phyloP scores from a whole-genome alignment of 1,284 basidiomycete species.

The Ustilago tritici region DNA sequence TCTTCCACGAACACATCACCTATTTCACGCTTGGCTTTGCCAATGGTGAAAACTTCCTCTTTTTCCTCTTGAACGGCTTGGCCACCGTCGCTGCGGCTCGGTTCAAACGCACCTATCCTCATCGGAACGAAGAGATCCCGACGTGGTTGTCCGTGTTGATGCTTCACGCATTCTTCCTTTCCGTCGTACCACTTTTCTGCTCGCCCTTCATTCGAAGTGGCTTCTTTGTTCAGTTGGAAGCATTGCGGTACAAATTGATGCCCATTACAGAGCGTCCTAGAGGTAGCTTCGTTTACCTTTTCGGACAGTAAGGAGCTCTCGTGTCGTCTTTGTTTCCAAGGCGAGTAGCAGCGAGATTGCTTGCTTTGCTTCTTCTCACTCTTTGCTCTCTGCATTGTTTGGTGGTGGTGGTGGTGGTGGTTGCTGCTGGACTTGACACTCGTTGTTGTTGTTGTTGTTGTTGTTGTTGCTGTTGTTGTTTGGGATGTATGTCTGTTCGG shows the following conservation, averaged over 20 bases:
- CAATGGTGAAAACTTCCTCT: slow-evolving; percentile 65
- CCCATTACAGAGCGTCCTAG: slow-evolving; percentile 46
- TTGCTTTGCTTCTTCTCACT: not conserved
- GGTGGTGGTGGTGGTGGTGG: no score
- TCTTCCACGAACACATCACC: slow-evolving; percentile 68
- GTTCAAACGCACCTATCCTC: slow-evolving; percentile 60
- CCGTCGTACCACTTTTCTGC: slow-evolving; percentile 65
- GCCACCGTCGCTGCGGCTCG: slow-evolving; percentile 63
- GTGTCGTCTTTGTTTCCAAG: not conserved
- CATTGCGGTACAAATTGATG: slow-evolving; percentile 60
- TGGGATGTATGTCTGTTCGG: no score
- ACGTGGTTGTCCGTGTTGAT: slow-evolving; percentile 54
- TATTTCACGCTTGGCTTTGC: slow-evolving; percentile 62
- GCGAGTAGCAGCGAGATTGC: not conserved
- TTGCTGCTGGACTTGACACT: no score
- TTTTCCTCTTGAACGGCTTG: slow-evolving; percentile 66
- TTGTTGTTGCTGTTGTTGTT: no score
- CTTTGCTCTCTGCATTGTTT: not conserved
- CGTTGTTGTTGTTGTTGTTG: no score
- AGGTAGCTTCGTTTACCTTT: slow-evolving; percentile 63
- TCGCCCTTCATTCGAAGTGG: slow-evolving; percentile 60
- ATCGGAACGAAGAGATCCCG: slow-evolving; percentile 59
- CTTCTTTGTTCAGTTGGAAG: slow-evolving; percentile 65
- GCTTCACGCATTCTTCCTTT: slow-evolving; percentile 58
- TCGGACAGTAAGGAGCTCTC: slow-evolving; percentile 43